Percentiles rank a stretch among this genome's conserved stretches.
These are phyloP conservation scores for Hygrophila difformis DNA, from an alignment of 257 asterid species.

Conservation along the genomic window DNA sequence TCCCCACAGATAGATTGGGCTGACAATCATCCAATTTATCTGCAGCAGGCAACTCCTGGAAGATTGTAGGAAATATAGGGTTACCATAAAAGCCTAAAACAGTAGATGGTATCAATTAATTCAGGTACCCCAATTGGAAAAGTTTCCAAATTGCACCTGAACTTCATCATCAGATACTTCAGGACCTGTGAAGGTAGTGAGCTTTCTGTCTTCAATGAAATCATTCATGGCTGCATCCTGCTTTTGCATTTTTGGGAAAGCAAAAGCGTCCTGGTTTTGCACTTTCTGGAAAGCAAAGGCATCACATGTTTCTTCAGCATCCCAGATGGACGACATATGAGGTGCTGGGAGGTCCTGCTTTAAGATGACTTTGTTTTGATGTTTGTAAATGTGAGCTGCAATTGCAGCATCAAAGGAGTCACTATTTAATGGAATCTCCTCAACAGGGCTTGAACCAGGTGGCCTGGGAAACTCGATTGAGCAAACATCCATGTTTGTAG, in stretches of 20 bases:
- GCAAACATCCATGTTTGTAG: slow-evolving; percentile 29
- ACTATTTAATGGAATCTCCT: slow-evolving; percentile 62
- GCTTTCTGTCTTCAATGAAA: slow-evolving; percentile 23
- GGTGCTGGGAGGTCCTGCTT: slow-evolving; percentile 37
- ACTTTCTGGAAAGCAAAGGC: slow-evolving; percentile 71
- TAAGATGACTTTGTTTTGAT: slow-evolving; percentile 39
- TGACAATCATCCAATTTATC: slow-evolving; percentile 30
- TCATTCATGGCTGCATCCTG: slow-evolving; percentile 20
- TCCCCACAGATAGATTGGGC: slow-evolving; percentile 33
- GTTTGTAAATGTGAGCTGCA: slow-evolving; percentile 86
- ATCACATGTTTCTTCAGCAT: slow-evolving; percentile 96
- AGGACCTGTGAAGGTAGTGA: slow-evolving; percentile 28
- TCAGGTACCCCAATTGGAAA: slow-evolving; percentile 9
- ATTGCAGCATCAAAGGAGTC: slow-evolving; percentile 99
- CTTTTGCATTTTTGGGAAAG: slow-evolving; percentile 25
- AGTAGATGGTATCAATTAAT: neutral
- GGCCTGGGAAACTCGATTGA: slow-evolving; percentile 31
- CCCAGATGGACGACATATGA: slow-evolving; percentile 69
- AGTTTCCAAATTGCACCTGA: slow-evolving; percentile 37
- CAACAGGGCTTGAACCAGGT: slow-evolving; percentile 32
- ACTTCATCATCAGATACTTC: slow-evolving; percentile 23
- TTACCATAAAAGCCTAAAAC: slow-evolving; percentile 11
- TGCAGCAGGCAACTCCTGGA: slow-evolving; percentile 41
- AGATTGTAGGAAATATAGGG: slow-evolving; percentile 20
- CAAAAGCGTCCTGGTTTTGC: too few relatives aligned